A percentile compares a stretch with the other conserved stretches of the same genome.
phyloP scores from a whole-genome alignment of 352 stramenopile species.

The Pythium aristosporum region DNA sequence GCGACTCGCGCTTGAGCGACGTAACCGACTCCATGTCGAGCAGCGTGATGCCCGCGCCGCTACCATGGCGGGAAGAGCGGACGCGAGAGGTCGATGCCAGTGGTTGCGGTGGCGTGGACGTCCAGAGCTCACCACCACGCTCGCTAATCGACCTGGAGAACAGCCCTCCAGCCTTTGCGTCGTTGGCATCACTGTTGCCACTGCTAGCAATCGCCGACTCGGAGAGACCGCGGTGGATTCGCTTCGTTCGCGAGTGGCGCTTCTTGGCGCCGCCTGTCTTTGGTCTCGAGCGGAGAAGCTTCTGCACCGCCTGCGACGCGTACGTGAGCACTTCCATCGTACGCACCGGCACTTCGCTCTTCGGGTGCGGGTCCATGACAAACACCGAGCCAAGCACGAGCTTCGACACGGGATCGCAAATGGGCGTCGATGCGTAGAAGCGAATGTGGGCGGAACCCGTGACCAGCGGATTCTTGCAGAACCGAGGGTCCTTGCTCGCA shows the following conservation, averaged over 20 bases:
- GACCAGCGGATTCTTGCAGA: slow-evolving; percentile 85
- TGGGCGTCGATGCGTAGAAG: slow-evolving; percentile 89
- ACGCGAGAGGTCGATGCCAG: background rate
- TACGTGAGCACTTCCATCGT: slow-evolving; percentile 72
- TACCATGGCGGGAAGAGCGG: background rate
- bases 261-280: background rate
- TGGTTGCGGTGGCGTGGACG: background rate
- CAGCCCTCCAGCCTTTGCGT: slow-evolving; percentile 27
- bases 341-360: slow-evolving; percentile 43
- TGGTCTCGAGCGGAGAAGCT: slow-evolving; percentile 32
- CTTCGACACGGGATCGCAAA: slow-evolving; percentile 53
- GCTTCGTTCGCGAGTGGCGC: slow-evolving; percentile 4
- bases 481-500: slow-evolving; percentile 77
- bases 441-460: slow-evolving; percentile 86
- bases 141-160: slow-evolving; percentile 5
- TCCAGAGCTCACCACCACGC: slow-evolving; percentile 9
- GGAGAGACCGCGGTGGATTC: slow-evolving; percentile 29
- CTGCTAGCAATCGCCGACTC: slow-evolving; percentile 35
- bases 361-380: slow-evolving; percentile 69
- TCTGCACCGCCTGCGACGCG: slow-evolving; percentile 49
- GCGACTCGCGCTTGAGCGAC: slow-evolving; percentile 6
- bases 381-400: slow-evolving; percentile 81
- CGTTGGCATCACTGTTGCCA: slow-evolving; percentile 30
- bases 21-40: slow-evolving; percentile 22
- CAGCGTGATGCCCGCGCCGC: slow-evolving; percentile 24